Evolutionary conservation across 2,329 filamentous ascomycete genomes (phyloP).

Genomic region (Nemania sp.): DNA sequence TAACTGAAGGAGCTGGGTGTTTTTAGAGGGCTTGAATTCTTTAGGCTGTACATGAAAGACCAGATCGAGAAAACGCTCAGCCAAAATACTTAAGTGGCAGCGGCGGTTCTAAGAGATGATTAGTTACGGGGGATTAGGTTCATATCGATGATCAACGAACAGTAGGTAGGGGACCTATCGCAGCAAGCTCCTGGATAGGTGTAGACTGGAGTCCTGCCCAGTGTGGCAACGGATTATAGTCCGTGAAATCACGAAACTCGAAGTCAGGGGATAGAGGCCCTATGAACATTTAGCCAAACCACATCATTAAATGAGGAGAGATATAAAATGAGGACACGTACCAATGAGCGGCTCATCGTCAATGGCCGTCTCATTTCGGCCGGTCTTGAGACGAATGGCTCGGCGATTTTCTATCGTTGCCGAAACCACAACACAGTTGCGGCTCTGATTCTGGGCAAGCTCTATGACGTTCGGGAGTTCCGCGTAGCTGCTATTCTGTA

Average conservation of each 20-base stretch:
- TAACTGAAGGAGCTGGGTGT: slow-evolving; percentile 41
- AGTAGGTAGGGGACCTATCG: slow-evolving; percentile 55
- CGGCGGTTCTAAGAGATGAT: slow-evolving; percentile 47
- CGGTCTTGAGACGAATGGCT: slow-evolving; percentile 48
- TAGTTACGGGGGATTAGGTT: background rate
- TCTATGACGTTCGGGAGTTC: slow-evolving; percentile 53
- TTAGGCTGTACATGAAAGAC: slow-evolving; percentile 53
- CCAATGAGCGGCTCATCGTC: slow-evolving; percentile 51
- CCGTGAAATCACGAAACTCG: slow-evolving; percentile 49
- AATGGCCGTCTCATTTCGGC: slow-evolving; percentile 44
- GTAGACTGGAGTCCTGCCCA: slow-evolving; percentile 45
- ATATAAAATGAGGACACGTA: slow-evolving; percentile 38
- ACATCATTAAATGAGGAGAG: background rate
- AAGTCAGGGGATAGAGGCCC: background rate
- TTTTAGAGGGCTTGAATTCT: slow-evolving; percentile 52
- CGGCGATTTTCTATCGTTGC: slow-evolving; percentile 56
- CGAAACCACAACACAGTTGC: slow-evolving; percentile 57
- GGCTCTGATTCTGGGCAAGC: slow-evolving; percentile 49
- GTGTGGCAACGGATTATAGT: slow-evolving; percentile 57
- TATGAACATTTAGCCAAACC: slow-evolving; percentile 1
- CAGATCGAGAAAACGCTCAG: slow-evolving; percentile 57
- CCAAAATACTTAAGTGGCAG: slow-evolving; percentile 51
- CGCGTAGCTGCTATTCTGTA: slow-evolving; percentile 54
- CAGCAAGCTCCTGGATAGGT: slow-evolving; percentile 49
- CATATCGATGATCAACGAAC: slow-evolving; percentile 41